Conservation (phyloP, 2,329 filamentous ascomycete species). For the Pseudocercospora musae region DNA sequence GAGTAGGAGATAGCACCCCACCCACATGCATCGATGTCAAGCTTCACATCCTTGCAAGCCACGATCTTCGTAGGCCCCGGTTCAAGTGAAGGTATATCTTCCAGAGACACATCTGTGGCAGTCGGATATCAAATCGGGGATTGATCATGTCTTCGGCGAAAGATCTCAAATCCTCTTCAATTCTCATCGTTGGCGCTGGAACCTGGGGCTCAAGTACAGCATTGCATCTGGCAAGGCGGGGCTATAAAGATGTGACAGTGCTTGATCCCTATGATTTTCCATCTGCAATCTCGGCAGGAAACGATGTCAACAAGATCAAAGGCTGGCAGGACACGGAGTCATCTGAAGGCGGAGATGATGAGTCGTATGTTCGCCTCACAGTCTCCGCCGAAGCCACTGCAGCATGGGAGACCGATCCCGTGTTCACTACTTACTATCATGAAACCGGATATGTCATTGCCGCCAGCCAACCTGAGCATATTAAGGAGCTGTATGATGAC, state of each 20-base stretch:
- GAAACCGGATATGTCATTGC: conserved; percentile 49
- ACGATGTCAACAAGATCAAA: conserved; percentile 50
- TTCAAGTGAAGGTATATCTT: background rate
- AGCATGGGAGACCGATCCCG: conserved; percentile 44
- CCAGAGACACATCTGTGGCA: background rate
- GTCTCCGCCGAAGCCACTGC: conserved; percentile 38
- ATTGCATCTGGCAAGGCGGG: conserved; percentile 49
- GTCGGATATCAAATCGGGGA: background rate
- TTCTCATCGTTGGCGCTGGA: conserved; percentile 49
- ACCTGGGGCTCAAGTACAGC: conserved; percentile 54
- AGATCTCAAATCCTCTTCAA: conserved; percentile 10
- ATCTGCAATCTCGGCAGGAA: conserved; percentile 49
- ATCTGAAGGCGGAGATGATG: conserved; percentile 29
- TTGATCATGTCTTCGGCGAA: background rate
- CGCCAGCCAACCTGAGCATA: conserved; percentile 42
- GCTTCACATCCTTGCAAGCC: background rate
- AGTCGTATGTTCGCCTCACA: conserved; percentile 37
- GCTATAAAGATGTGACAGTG: conserved; percentile 49
- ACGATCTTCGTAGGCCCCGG: background rate
- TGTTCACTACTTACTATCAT: conserved; percentile 47
- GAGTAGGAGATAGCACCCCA: too few relatives aligned
- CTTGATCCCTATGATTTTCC: conserved; percentile 48
- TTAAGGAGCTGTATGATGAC: conserved; percentile 20
- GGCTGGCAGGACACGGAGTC: conserved; percentile 22
- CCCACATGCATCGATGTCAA: background rate